A percentile compares a stretch with the other conserved stretches of the same genome.
Conservation (phyloP, 2,329 filamentous ascomycete genomes). For the Penicillium sp. region DNA sequence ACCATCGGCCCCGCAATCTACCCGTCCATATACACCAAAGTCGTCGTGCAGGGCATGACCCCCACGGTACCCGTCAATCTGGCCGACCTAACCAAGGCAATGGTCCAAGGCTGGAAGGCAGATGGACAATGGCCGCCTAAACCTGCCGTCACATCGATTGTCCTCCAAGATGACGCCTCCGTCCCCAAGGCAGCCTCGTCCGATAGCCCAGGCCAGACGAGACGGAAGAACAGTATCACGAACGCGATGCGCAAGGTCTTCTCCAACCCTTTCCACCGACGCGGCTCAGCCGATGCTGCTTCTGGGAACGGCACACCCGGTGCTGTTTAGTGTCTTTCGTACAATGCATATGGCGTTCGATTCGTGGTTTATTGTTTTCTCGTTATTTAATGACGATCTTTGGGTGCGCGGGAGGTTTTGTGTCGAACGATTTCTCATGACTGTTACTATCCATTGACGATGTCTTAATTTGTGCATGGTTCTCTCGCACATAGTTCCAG, state of each 20-base stretch:
- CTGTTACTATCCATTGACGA: constrained; percentile 1
- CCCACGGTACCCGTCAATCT: constrained; percentile 89
- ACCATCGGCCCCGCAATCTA: constrained; percentile 74
- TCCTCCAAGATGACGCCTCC: constrained; percentile 29
- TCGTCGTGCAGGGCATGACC: constrained; percentile 74
- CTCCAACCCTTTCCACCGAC: constrained; percentile 41
- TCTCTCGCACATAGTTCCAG: constrained; percentile 2
- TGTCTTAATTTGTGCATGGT: constrained; percentile 4
- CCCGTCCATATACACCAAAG: constrained; percentile 82
- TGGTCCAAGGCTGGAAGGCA: constrained; percentile 87
- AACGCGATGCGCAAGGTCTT: constrained; percentile 44
- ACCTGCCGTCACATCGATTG: constrained; percentile 37
- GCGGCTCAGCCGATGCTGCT: constrained; percentile 27
- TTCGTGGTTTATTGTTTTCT: not conserved
- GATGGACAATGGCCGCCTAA: constrained; percentile 90
- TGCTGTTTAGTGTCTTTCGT: not conserved
- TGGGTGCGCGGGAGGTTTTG: not conserved
- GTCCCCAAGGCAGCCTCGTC: constrained; percentile 21
- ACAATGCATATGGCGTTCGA: constrained; percentile 12
- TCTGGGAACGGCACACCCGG: not conserved
- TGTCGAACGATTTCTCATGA: constrained; percentile 1
- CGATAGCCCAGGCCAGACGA: constrained; percentile 19
- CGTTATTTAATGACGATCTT: constrained; percentile 6
- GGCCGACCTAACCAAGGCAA: constrained; percentile 71
- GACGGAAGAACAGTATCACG: constrained; percentile 36